Evolutionary conservation across 495 filamentous ascomycete genomes (phyloP).

Genomic region (Parathielavia appendiculata): DNA sequence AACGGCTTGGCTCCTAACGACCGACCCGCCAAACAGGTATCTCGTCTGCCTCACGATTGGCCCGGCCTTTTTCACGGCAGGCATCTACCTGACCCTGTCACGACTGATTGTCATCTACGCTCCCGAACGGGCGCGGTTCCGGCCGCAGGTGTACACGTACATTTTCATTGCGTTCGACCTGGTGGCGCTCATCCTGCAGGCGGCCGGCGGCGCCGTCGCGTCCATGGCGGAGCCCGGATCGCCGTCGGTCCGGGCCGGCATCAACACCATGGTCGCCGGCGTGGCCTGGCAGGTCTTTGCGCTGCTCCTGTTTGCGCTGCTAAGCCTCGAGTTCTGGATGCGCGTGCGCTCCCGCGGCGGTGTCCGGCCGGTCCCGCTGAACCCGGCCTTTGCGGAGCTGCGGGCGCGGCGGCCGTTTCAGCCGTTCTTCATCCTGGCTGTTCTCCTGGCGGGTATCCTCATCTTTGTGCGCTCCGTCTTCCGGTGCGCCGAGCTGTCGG

Average conservation of each 20-base stretch:
- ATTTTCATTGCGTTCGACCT: conserved; percentile 52
- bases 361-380: not conserved
- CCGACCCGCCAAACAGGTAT: conserved; percentile 14
- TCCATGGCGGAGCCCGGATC: conserved; percentile 20
- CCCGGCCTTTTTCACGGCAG: conserved; percentile 31
- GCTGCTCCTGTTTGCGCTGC: conserved; percentile 28
- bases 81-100: conserved; percentile 34
- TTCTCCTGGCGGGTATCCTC: conserved; percentile 21
- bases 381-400: conserved; percentile 8
- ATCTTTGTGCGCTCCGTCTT: conserved; percentile 36
- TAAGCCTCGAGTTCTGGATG: conserved; percentile 18
- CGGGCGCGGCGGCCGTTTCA: not conserved
- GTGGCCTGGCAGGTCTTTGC: conserved; percentile 41
- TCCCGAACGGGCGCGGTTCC: conserved; percentile 26
- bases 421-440: not conserved
- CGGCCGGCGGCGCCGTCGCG: conserved; percentile 44
- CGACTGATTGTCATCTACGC: conserved; percentile 38
- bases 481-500: conserved; percentile 34
- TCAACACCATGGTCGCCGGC: conserved; percentile 47
- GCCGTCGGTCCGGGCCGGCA: conserved; percentile 17
- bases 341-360: conserved; percentile 7
- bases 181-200: conserved; percentile 46
- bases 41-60: conserved; percentile 38
- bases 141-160: conserved; percentile 42
- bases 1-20: not conserved